Base-by-base conservation (phyloP, 176 grass and related monocot species). In the Bothriochloa decipiens region DNA sequence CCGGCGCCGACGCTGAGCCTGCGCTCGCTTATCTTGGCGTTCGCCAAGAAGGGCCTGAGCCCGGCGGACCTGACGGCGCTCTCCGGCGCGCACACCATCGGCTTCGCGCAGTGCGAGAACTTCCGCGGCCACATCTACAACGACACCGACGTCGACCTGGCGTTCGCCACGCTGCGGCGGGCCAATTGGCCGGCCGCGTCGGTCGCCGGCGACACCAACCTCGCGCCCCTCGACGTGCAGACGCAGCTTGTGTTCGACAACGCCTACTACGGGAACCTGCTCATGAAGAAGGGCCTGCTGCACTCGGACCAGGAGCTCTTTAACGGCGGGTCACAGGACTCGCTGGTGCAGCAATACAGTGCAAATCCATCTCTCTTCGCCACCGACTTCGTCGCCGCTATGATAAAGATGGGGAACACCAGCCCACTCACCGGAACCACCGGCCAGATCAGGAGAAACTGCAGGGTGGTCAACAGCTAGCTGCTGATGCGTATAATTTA, bases 281-380 rank as follows among this genome's bases (percentile, higher is more conserved):
- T 18, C 9, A 1, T 0, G 18, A 23, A 16, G 49, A 7, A 41
- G 0, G 95, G 90, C 0, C 85, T 97, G 13, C 81, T 97, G 14
- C 95, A 94, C 82, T 97, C 92, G 1, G 95, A 97, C 79, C 92
- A 97, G 87, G 95, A 89, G 82, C 90, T 97, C 66, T 97, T 97
- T 82, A 94, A 91, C 18, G 84, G 86, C 50, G 95, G 95, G 1
- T 92, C 88, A 15, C 95, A 97, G 87, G 95, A 97, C 73, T 8
- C 78, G 40, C 84, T 94, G 42, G 92, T 97, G 53, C 41, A 1
- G 39, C 65, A 63, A 43, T 97, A 94, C 73, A 72, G 33, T 11
- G 4, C 39, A 1, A 49, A 42, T n/a, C 32, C 8, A 0, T 3
- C 60, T 0, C 71, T 77, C 4, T 94, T 97, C 67, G 1, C 7